phyloP scores from a whole-genome alignment of 2,329 filamentous ascomycete species.

The Iodosphaeria phyllophila region DNA sequence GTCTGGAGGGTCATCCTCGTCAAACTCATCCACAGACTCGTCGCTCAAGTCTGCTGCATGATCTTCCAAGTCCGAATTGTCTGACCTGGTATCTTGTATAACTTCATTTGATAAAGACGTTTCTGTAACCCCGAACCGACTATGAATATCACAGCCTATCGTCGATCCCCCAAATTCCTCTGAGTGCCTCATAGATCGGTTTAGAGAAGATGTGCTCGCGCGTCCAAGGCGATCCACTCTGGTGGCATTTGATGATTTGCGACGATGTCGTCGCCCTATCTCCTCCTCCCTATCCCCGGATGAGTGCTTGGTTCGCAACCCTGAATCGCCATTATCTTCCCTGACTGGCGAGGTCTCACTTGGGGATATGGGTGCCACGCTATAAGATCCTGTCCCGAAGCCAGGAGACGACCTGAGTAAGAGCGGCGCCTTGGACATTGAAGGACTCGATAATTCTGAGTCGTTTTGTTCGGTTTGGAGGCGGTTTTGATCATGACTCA shows the following conservation, averaged over 20 bases:
- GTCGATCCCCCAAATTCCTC: constrained; percentile 31
- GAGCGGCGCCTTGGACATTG: constrained; percentile 30
- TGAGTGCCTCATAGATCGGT: constrained; percentile 16
- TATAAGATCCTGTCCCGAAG: constrained; percentile 41
- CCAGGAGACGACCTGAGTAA: constrained; percentile 40
- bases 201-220: constrained; percentile 11
- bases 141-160: constrained; percentile 32
- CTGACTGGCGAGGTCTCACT: too few species aligned
- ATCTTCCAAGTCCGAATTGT: constrained; percentile 8
- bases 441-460: too few species aligned
- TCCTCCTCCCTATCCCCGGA: too few species aligned
- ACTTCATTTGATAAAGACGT: constrained; percentile 25
- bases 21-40: constrained; percentile 11
- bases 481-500: constrained; percentile 10
- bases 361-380: constrained; percentile 29
- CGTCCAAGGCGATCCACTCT: constrained; percentile 7
- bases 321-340: too few species aligned
- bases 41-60: background rate
- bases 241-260: constrained; percentile 8
- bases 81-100: constrained; percentile 21
- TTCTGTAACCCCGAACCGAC: constrained; percentile 32
- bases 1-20: constrained; percentile 36
- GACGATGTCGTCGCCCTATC: too few species aligned
- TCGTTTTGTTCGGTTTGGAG: constrained; percentile 4
- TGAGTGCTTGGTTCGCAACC: too few species aligned